Conservation (phyloP, 805 yeast species). For the Ogataea paradorogensis region DNA sequence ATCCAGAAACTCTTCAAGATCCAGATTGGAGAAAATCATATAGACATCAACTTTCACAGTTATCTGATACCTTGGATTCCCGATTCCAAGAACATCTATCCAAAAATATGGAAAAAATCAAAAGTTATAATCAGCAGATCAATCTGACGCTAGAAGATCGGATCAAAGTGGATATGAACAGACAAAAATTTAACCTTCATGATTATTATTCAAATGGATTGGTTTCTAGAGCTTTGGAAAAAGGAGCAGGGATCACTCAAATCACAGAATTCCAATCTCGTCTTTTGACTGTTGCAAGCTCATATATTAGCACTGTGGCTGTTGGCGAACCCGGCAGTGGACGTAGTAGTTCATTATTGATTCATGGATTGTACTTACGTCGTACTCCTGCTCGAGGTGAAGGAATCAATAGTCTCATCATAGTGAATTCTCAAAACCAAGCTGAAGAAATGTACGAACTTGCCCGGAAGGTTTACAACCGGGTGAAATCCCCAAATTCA, state of each 20-base stretch:
- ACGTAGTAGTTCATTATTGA: conserved; percentile 25
- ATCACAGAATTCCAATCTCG: conserved; percentile 33
- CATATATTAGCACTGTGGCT: conserved; percentile 30
- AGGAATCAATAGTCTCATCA: conserved; percentile 30
- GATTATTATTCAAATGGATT: conserved; percentile 19
- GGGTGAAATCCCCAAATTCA: conserved; percentile 4
- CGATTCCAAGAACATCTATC: conserved; percentile 23
- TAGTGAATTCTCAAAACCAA: conserved; percentile 30
- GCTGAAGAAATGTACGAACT: conserved; percentile 25
- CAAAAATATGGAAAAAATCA: conserved; percentile 23
- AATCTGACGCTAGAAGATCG: conserved; percentile 22
- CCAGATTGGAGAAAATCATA: conserved; percentile 22
- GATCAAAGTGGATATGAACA: conserved; percentile 21
- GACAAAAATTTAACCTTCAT: conserved; percentile 14
- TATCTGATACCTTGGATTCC: conserved; percentile 18
- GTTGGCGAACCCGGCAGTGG: conserved; percentile 34
- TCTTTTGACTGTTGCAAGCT: conserved; percentile 26
- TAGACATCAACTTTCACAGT: conserved; percentile 17
- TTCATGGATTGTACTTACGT: conserved; percentile 26
- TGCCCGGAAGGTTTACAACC: conserved; percentile 11
- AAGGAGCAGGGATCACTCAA: conserved; percentile 13
- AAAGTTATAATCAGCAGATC: conserved; percentile 24
- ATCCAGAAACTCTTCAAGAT: conserved; percentile 1
- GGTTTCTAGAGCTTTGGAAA: conserved; percentile 17
- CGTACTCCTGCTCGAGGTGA: conserved; percentile 24